A percentile compares a stretch with the other conserved stretches of the same genome.
These are phyloP conservation scores for Fusarium concolor DNA, from an alignment of 2,329 filamentous ascomycete genomes.

Conservation along the genomic window DNA sequence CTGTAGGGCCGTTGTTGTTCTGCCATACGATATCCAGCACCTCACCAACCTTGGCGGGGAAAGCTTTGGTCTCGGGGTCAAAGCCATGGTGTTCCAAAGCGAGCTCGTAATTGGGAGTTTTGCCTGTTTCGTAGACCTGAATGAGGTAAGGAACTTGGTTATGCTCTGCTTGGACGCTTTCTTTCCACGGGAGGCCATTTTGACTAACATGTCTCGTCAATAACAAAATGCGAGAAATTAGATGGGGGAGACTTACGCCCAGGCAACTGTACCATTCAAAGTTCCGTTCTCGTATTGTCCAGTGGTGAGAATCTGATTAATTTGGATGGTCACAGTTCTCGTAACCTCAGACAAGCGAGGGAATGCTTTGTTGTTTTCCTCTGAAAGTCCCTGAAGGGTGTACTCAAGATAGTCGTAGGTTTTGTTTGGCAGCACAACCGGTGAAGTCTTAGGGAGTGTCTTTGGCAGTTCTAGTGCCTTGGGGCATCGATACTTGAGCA, in stretches of 20 bases:
- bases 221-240: fast-evolving
- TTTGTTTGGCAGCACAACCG: conserved; percentile 50
- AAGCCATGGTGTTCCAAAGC: conserved; percentile 64
- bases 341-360: conserved; percentile 61
- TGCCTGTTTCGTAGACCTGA: conserved; percentile 27
- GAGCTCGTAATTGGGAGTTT: conserved; percentile 60
- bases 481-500: conserved; percentile 19
- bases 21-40: conserved; percentile 65
- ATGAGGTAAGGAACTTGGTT: conserved; percentile 36
- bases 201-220: neutral
- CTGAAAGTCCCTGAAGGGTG: conserved; percentile 35
- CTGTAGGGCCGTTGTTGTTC: conserved; percentile 52
- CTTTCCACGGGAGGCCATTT: conserved; percentile 29
- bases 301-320: conserved; percentile 54
- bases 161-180: conserved; percentile 20
- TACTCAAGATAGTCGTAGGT: conserved; percentile 59
- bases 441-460: conserved; percentile 6
- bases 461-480: neutral
- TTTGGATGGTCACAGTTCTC: conserved; percentile 60
- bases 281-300: conserved; percentile 40
- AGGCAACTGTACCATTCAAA: conserved; percentile 27
- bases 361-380: conserved; percentile 34
- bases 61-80: conserved; percentile 63
- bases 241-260: conserved; percentile 4
- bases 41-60: conserved; percentile 66